Percentiles rank a stretch among this genome's conserved stretches.
phyloP scores from a whole-genome alignment of 225 moss, liverwort and hornwort genomes.

The Climacium dendroides region DNA sequence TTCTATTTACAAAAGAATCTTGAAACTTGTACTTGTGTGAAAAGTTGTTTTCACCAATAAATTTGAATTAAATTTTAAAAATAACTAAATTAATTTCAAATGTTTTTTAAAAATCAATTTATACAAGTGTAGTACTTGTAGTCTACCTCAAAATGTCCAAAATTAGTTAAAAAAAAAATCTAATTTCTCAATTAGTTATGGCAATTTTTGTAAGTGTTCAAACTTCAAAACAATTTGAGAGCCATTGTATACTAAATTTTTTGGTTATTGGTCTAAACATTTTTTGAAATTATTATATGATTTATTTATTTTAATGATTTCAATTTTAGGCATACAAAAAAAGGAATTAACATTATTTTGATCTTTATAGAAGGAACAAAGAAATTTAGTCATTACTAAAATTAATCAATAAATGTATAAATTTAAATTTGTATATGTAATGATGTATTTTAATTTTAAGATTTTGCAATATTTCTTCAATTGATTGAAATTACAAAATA shows the following conservation, averaged over 20 bases:
- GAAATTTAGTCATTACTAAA: too few relatives aligned
- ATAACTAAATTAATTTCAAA: too few relatives aligned
- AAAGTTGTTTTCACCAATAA: not conserved
- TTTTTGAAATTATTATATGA: not conserved
- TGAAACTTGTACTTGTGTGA: not conserved
- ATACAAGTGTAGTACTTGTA: rapidly evolving
- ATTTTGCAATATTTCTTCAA: too few relatives aligned
- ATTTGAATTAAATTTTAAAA: not conserved
- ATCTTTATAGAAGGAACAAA: rapidly evolving
- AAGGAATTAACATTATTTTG: not conserved
- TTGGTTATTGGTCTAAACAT: not conserved
- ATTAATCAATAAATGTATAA: not conserved
- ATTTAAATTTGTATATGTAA: too few relatives aligned
- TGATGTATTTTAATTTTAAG: not conserved
- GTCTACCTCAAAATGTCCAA: too few relatives aligned
- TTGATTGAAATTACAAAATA: too few relatives aligned
- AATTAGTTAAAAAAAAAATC: not conserved
- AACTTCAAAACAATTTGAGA: not conserved
- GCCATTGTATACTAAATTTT: rapidly evolving
- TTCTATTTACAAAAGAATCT: not conserved
- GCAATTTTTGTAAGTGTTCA: rapidly evolving
- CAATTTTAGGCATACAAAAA: not conserved
- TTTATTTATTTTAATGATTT: too few relatives aligned
- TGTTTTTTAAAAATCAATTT: too few relatives aligned
- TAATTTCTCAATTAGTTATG: not conserved